Evolutionary conservation across 2,329 filamentous ascomycete genomes (phyloP), one percentile per base, ranked within the genome.

Genomic region (Ceratocystis diversiconidia): DNA sequence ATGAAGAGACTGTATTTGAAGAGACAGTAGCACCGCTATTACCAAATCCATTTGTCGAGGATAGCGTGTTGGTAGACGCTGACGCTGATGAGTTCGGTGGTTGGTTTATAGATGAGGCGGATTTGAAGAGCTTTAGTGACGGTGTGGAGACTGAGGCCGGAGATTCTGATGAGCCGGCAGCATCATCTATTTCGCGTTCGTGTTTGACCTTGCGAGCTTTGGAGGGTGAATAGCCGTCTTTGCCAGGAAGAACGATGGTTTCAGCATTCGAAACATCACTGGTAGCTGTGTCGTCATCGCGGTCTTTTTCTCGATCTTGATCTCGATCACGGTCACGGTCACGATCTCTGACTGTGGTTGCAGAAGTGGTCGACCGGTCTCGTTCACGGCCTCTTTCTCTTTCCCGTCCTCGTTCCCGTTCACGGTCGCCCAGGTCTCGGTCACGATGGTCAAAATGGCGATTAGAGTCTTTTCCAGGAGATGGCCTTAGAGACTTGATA

Each of bases 211-310:
- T 86, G 67, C 83, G 80, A 67, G 78, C 77, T 73, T 86, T 86
- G 67, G 83, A 82, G 0, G 83, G 84, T 28, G 84, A 86, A 70
- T 83, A 77, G 48, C 82, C 83, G 72, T 86, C 82, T 71, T 86
- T 87, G 32, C 83, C 83, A 10, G 84, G 80, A 43, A 88, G 74
- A 44, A 89, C 85, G 68, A 88, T 86, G 15, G 86, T 89, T 75
- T 89, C 86, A 61, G 86, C 85, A 71, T 89, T 86, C 1, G 86
- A 89, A 70, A 85, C 85, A 66, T 76, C 76, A 25, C 73, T 73
- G 65, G 71, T 73, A 50, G 69, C 71, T 68, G 78, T 76, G 57
- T 79, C 77, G 65, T 81, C 77, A 63, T 74, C 72, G 22, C 63
- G 63, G 12, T 67, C 66, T 50, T 28, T 62, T 36, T 64, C 52